Evolutionary conservation across 1,139 yeast species (phyloP).

Genomic region (Blastobotrys persicus): DNA sequence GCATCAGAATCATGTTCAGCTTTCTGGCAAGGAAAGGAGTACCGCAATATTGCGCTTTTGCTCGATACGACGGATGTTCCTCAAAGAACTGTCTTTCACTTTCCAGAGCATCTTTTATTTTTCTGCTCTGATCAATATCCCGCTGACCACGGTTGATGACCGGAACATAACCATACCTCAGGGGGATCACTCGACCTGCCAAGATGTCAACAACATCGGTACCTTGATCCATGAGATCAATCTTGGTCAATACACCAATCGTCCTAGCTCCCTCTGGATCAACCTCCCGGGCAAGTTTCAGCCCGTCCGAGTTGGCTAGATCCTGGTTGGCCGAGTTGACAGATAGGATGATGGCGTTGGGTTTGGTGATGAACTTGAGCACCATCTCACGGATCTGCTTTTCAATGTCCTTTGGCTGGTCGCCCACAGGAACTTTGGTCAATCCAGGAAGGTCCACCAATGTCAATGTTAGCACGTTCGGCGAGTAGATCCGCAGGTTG

Average conservation of each 20-base stretch:
- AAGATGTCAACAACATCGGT: constrained; percentile 96
- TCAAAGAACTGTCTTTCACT: constrained; percentile 82
- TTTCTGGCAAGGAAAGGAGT: constrained; percentile 95
- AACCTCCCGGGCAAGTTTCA: constrained; percentile 93
- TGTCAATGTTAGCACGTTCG: constrained; percentile 94
- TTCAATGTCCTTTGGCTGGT: constrained; percentile 97
- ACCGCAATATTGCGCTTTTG: constrained; percentile 91
- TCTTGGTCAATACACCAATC: constrained; percentile 94
- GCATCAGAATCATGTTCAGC: constrained; percentile 83
- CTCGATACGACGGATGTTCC: constrained; percentile 89
- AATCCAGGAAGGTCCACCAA: constrained; percentile 98
- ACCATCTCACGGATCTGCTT: constrained; percentile 93
- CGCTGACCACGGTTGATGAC: constrained; percentile 97
- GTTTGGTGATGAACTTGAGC: constrained; percentile 88
- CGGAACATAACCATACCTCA: constrained; percentile 95
- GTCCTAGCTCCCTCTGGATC: constrained; percentile 98
- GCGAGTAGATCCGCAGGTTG: constrained; percentile 90
- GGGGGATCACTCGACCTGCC: constrained; percentile 94
- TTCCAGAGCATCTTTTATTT: constrained; percentile 81
- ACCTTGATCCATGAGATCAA: constrained; percentile 96
- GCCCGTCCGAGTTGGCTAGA: constrained; percentile 95
- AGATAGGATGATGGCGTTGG: constrained; percentile 91
- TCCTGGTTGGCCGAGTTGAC: constrained; percentile 98
- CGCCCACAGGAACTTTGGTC: constrained; percentile 98
- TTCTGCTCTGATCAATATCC: constrained; percentile 82